Percentiles rank a stretch among this genome's conserved stretches.
phyloP scores from a whole-genome alignment of 768 basidiomycete genomes.

The Mycena metata region DNA sequence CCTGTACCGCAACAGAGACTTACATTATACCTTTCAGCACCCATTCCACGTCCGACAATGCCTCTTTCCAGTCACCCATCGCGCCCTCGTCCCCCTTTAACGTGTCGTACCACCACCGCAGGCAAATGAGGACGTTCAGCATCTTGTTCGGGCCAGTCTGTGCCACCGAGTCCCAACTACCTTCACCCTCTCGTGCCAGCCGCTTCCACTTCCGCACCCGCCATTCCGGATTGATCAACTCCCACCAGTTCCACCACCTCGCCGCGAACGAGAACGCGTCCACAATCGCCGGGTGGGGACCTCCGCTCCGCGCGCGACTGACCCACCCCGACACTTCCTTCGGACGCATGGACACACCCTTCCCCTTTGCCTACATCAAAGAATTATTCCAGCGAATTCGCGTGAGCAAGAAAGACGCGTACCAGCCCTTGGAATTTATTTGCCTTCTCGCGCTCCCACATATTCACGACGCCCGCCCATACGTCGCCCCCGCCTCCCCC shows the following conservation, averaged over 20 bases:
- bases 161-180: not conserved
- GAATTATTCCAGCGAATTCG: no score
- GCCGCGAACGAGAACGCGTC: not conserved
- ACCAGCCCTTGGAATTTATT: not conserved
- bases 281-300: not conserved
- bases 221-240: not conserved
- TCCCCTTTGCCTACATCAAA: not conserved
- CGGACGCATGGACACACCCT: not conserved
- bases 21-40: no score
- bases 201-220: not conserved
- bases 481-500: not conserved
- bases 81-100: not conserved
- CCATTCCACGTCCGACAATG: no score
- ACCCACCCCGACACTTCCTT: not conserved
- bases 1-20: no score
- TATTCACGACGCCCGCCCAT: no score
- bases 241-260: no score
- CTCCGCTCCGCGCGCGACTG: not conserved
- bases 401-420: no score
- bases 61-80: no score
- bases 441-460: not conserved
- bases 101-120: not conserved
- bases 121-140: not conserved
- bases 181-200: not conserved
- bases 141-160: not conserved